Base-by-base conservation (phyloP, 2,329 filamentous ascomycete species). In the Phyllosticta citrichinensis region DNA sequence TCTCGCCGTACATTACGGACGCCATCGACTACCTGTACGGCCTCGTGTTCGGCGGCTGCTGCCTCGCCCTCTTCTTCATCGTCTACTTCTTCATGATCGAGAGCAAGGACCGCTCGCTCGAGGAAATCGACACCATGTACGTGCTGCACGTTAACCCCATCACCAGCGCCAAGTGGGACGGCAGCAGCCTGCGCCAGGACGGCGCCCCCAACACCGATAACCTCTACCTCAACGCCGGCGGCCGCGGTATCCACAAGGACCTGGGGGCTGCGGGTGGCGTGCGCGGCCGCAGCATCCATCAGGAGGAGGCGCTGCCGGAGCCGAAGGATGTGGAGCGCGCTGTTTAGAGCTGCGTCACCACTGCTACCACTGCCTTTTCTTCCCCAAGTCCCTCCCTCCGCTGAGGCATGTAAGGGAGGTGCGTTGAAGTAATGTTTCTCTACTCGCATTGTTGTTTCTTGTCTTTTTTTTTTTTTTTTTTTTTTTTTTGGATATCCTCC, bases 41-140 rank as follows among this genome's bases (percentile, higher is more conserved):
- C 2, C 89, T 90, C 64, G 84, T 92, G 30, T 91, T 91, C 71
- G 88, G 87, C 0, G 86, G 79, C 0, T 90, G 87, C 69, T 87
- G 88, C 66, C 75, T 89, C 19, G 76, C 82, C 0, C 87, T 82
- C 0, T 82, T 83, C 0, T 64, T 84, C 0, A 73, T 91, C 12
- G 86, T 91, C 30, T 92, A 87, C 76, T 88, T 92, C 74, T 91
- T 91, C 71, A 81, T 91, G 58, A 84, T 87, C 61, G 88, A 92
- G 70, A 85, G 83, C 54, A 85, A 88, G 68, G 88, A 86, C 58
- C 82, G 87, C 5, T 86, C 83, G 0, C 79, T 93, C 1, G 89
- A 93, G 74, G 87, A 92, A 71, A 87, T 93, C 60, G 89, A 93
- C 67, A 80, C 82, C 62, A 83, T 84, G 80, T 91, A 91, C 65